These are phyloP conservation scores for Xylaria grammica DNA, from an alignment of 495 filamentous ascomycete genomes.

Conservation along the genomic window DNA sequence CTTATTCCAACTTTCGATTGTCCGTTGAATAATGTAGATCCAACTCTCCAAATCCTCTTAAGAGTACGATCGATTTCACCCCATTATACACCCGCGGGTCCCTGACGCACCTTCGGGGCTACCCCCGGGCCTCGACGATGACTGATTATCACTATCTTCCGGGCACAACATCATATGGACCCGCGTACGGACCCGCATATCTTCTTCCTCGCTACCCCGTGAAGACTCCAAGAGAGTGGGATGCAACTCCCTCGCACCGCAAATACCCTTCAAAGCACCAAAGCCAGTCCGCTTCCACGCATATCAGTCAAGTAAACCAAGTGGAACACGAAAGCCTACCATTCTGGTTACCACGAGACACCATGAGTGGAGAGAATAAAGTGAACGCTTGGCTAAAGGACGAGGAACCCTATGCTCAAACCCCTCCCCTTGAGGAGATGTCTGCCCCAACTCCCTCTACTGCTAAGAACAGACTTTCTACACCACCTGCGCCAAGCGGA, in stretches of 20 bases:
- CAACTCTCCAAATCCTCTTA: background rate
- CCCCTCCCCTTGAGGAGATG: background rate
- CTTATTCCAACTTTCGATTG: background rate
- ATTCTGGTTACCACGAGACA: background rate
- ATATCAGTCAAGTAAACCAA: background rate
- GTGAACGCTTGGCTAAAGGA: background rate
- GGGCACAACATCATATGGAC: background rate
- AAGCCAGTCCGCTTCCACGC: background rate
- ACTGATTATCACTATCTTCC: background rate
- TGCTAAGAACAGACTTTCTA: background rate
- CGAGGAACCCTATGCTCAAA: background rate
- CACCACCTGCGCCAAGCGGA: conserved; percentile 11
- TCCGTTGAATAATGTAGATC: background rate
- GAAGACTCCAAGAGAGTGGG: background rate
- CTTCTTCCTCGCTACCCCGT: conserved; percentile 3
- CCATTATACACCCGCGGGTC: background rate
- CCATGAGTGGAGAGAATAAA: background rate
- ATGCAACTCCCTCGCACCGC: background rate
- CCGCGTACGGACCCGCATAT: background rate
- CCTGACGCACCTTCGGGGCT: background rate
- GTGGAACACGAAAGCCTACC: conserved; percentile 9
- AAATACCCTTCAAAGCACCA: background rate
- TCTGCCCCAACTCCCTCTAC: background rate
- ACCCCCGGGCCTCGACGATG: background rate
- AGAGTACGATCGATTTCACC: background rate